Percentiles rank a stretch among this genome's conserved stretches.
Evolutionary conservation across 306 rosid genomes (phyloP).

Genomic region (Cucumis sativus): Cucumber_9930_V3 NC_026660.2:14608001-14608500

Average conservation of each 20-base stretch:
- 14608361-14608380: neutral
- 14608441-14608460: neutral
- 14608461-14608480: neutral
- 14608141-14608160: neutral
- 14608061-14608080: neutral
- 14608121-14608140: neutral
- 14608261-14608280: too few species aligned
- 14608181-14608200: too few species aligned
- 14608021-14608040: neutral
- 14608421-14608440: slow-evolving; percentile 1
- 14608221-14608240: too few species aligned
- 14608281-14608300: too few species aligned
- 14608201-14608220: too few species aligned
- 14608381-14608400: neutral
- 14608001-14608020: too few species aligned
- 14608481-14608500: neutral
- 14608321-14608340: neutral
- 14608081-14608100: neutral
- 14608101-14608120: neutral
- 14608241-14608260: too few species aligned
- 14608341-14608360: neutral
- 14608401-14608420: neutral
- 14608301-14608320: too few species aligned
- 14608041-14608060: neutral
- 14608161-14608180: neutral